Percentiles rank a stretch among this genome's conserved stretches.
phyloP scores from a whole-genome alignment of 202 grass and related monocot species.

The Carex arenaria region DNA sequence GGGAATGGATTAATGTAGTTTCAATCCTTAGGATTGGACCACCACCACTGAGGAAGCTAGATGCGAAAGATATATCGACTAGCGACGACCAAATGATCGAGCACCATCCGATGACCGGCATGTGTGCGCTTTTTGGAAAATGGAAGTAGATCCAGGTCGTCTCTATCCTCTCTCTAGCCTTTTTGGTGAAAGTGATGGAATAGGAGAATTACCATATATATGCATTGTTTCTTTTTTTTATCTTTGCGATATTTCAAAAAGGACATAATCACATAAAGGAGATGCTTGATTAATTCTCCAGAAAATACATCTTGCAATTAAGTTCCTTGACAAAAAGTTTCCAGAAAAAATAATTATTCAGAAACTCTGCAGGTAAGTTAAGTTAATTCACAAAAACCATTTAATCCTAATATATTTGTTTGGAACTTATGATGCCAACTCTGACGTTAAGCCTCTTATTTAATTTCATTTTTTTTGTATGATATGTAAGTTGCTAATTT shows the following conservation, averaged over 20 bases:
- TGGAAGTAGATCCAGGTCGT: neutral
- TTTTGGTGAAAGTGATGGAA: conserved; percentile 2
- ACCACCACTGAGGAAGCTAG: neutral
- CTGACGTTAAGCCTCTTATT: neutral
- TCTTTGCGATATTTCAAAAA: neutral
- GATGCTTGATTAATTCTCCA: neutral
- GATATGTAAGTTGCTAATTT: neutral
- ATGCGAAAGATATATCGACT: neutral
- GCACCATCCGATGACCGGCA: neutral
- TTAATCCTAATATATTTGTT: neutral
- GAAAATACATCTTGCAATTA: neutral
- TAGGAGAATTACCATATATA: neutral
- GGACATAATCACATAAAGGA: neutral
- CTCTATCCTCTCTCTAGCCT: neutral
- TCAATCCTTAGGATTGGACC: conserved; percentile 10
- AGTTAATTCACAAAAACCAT: too few species aligned
- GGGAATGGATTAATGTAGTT: conserved; percentile 5
- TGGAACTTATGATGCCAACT: neutral
- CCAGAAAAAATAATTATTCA: neutral
- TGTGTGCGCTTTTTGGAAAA: neutral
- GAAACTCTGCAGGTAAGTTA: neutral
- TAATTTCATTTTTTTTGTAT: neutral
- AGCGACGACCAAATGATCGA: neutral
- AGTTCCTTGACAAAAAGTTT: neutral
- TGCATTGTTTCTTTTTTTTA: neutral